Conservation (phyloP, 31 red algal genomes). For the Bonnemaisonia californica region DNA sequence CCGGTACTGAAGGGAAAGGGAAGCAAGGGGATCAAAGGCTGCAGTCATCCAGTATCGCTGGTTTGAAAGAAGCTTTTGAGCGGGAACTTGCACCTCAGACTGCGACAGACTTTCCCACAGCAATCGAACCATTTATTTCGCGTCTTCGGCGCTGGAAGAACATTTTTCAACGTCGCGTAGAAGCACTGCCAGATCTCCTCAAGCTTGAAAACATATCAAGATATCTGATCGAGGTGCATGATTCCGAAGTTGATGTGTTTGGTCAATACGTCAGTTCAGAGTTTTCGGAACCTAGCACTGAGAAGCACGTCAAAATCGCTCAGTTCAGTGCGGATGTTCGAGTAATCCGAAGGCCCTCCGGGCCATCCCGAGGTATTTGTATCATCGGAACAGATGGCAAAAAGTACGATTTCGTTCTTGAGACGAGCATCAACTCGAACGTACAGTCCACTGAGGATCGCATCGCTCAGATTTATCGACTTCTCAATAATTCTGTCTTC, state of each 20-base stretch:
- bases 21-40: slow-evolving; percentile 11
- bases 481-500: slow-evolving; percentile 78
- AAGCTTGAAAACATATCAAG: slow-evolving; percentile 80
- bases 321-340: slow-evolving; percentile 78
- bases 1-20: slow-evolving; percentile 24
- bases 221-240: slow-evolving; percentile 72
- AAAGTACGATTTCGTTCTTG: slow-evolving; percentile 80
- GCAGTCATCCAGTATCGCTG: slow-evolving; percentile 49
- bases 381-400: slow-evolving; percentile 84
- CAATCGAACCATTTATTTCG: slow-evolving; percentile 83
- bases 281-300: slow-evolving; percentile 62
- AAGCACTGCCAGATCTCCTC: slow-evolving; percentile 74
- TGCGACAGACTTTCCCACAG: slow-evolving; percentile 91
- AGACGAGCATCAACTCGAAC: slow-evolving; percentile 67
- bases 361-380: slow-evolving; percentile 63
- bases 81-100: slow-evolving; percentile 94
- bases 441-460: slow-evolving; percentile 81
- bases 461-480: slow-evolving; percentile 69
- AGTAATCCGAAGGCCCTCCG: slow-evolving; percentile 62
- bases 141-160: slow-evolving; percentile 88
- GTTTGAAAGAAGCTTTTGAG: slow-evolving; percentile 94
- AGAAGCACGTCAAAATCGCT: slow-evolving; percentile 72
- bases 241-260: slow-evolving; percentile 88
- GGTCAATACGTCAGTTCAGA: slow-evolving; percentile 78
- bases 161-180: slow-evolving; percentile 87